Percentiles rank a stretch among this genome's conserved stretches.
phyloP scores from a whole-genome alignment of 805 yeast species.

The Brettanomyces anomalus region DNA sequence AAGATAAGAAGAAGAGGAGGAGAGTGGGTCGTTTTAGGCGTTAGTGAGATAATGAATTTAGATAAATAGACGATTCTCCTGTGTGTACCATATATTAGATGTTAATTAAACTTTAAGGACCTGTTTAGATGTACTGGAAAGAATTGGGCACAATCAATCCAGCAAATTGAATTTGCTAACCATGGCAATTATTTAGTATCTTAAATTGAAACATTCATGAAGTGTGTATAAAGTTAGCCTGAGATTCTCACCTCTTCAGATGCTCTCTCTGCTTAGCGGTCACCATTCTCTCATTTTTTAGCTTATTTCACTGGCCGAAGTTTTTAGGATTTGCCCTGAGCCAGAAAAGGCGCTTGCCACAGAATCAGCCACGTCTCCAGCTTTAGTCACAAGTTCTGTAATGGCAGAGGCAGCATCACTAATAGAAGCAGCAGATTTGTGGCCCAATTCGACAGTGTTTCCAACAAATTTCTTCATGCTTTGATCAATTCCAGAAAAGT shows the following conservation, averaged over 20 bases:
- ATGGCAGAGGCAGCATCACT: slow-evolving; percentile 1
- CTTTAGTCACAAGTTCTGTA: neutral
- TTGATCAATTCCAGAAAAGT: slow-evolving; percentile 60
- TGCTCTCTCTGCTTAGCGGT: no score
- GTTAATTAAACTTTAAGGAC: neutral
- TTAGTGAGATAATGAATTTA: neutral
- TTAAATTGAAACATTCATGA: no score
- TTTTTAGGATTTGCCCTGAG: no score
- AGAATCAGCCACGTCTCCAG: no score
- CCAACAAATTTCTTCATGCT: slow-evolving; percentile 27
- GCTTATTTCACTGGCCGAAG: no score
- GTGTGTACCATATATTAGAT: neutral
- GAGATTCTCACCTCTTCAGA: no score
- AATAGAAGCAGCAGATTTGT: neutral
- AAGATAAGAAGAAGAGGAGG: slow-evolving; percentile 9
- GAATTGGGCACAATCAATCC: neutral
- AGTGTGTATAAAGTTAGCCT: no score
- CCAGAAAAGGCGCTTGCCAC: no score
- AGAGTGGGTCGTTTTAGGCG: neutral
- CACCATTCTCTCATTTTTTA: no score
- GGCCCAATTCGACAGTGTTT: slow-evolving; percentile 1
- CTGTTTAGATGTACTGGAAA: neutral
- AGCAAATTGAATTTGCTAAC: no score
- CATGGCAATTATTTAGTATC: no score
- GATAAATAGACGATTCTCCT: neutral